Conservation (phyloP, 768 basidiomycete genomes). For the Mycena maculata region DNA sequence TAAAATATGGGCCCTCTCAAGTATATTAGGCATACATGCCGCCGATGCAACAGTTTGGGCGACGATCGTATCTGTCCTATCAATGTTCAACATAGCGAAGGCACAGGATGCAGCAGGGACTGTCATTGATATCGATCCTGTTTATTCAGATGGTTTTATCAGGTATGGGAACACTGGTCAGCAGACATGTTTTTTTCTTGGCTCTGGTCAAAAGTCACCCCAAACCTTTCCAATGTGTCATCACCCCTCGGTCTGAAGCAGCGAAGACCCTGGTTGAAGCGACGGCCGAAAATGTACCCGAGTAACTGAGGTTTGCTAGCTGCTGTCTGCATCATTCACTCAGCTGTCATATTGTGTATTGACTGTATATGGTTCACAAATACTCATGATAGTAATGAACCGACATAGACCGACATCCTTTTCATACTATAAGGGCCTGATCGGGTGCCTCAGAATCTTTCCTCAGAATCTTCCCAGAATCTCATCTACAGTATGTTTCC, state of each 20-base stretch:
- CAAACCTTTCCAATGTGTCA: not conserved
- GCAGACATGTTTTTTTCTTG: too few species aligned
- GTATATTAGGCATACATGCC: slow-evolving; percentile 8
- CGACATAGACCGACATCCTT: too few species aligned
- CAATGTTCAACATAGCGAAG: slow-evolving; percentile 11
- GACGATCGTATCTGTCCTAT: slow-evolving; percentile 12
- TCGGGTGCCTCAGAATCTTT: too few species aligned
- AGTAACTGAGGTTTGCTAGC: too few species aligned
- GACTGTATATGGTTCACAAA: too few species aligned
- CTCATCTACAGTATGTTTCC: too few species aligned
- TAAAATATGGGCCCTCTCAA: too few species aligned
- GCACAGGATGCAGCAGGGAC: slow-evolving; percentile 60
- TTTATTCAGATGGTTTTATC: not conserved
- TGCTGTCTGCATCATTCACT: too few species aligned
- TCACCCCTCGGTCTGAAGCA: slow-evolving; percentile 10
- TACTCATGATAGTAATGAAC: too few species aligned
- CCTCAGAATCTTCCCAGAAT: too few species aligned
- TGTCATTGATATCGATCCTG: slow-evolving; percentile 46
- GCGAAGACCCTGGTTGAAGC: not conserved
- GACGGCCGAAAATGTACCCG: not conserved
- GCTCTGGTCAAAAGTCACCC: slow-evolving; percentile 1
- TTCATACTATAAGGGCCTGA: too few species aligned
- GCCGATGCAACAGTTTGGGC: slow-evolving; percentile 16
- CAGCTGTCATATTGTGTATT: too few species aligned
- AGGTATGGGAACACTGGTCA: not conserved